phyloP scores from a whole-genome alignment of 2,329 filamentous ascomycete genomes.

The Myrmaecium sp. region DNA sequence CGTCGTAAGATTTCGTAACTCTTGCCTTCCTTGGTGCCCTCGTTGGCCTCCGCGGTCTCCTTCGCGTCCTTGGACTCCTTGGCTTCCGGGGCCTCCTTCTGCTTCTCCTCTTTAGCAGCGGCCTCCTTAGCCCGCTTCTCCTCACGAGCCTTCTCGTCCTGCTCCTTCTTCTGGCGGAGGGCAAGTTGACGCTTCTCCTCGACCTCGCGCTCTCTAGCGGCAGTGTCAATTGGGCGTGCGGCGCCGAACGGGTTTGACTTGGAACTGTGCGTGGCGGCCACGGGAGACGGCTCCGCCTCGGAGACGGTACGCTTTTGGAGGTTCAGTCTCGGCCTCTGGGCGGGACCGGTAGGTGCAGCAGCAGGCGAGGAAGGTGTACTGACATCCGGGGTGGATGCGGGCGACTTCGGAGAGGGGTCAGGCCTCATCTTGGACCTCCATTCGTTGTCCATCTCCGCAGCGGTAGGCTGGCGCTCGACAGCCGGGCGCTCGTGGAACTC shows the following conservation, averaged over 20 bases:
- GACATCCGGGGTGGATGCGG: slow-evolving; percentile 51
- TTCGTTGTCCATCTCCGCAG: slow-evolving; percentile 81
- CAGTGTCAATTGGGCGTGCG: slow-evolving; percentile 85
- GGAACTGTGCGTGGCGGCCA: slow-evolving; percentile 36
- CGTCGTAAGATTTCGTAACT: slow-evolving; percentile 40
- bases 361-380: slow-evolving; percentile 63
- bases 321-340: slow-evolving; percentile 65
- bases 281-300: slow-evolving; percentile 41
- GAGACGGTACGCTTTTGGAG: slow-evolving; percentile 82
- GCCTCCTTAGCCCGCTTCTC: slow-evolving; percentile 39
- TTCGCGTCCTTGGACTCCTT: slow-evolving; percentile 16
- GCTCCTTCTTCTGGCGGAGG: slow-evolving; percentile 68
- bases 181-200: slow-evolving; percentile 70
- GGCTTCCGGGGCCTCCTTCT: slow-evolving; percentile 20
- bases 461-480: slow-evolving; percentile 57
- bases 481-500: slow-evolving; percentile 55
- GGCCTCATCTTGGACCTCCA: slow-evolving; percentile 88
- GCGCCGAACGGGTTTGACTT: slow-evolving; percentile 91
- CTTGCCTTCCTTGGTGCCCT: slow-evolving; percentile 13
- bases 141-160: slow-evolving; percentile 70
- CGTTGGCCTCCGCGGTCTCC: slow-evolving; percentile 23
- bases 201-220: slow-evolving; percentile 71
- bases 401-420: slow-evolving; percentile 47
- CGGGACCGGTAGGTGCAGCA: slow-evolving; percentile 39
- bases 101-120: slow-evolving; percentile 44